These are phyloP conservation scores for Pseudogymnoascus sp. DNA, from an alignment of 2,329 filamentous ascomycete genomes.

Conservation along the genomic window DNA sequence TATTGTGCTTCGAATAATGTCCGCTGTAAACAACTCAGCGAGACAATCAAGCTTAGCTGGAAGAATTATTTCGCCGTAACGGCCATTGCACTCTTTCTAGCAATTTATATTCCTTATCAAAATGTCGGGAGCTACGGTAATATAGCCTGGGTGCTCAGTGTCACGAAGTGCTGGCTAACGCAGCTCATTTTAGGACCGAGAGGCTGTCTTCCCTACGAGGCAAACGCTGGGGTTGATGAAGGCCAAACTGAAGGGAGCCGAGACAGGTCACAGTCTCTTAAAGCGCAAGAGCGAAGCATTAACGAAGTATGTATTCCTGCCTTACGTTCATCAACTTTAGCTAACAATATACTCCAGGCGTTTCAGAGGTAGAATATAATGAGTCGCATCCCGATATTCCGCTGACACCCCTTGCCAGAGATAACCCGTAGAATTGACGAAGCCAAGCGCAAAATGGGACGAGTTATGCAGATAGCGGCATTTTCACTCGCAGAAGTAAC, in stretches of 20 bases:
- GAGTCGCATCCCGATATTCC: constrained; percentile 1
- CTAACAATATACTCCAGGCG: constrained; percentile 47
- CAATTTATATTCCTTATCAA: constrained; percentile 19
- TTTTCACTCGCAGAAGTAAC: constrained; percentile 97
- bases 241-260: constrained; percentile 88
- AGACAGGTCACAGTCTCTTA: constrained; percentile 85
- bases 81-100: neutral
- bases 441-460: constrained; percentile 97
- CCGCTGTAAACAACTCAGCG: constrained; percentile 5
- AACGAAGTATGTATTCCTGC: constrained; percentile 63
- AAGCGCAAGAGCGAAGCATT: constrained; percentile 98
- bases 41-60: neutral
- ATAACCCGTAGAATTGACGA: constrained; percentile 97
- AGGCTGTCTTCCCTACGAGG: constrained; percentile 94
- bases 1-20: constrained; percentile 2
- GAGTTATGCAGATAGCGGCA: constrained; percentile 97
- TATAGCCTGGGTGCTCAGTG: constrained; percentile 14
- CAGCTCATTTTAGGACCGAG: constrained; percentile 60
- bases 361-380: constrained; percentile 64
- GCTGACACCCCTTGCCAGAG: constrained; percentile 46
- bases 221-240: constrained; percentile 98
- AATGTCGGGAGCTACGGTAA: constrained; percentile 48
- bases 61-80: neutral
- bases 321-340: constrained; percentile 16
- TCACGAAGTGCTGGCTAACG: constrained; percentile 8